Base-by-base conservation (phyloP, 352 stramenopile species). In the Globisporangium barbulae region DNA sequence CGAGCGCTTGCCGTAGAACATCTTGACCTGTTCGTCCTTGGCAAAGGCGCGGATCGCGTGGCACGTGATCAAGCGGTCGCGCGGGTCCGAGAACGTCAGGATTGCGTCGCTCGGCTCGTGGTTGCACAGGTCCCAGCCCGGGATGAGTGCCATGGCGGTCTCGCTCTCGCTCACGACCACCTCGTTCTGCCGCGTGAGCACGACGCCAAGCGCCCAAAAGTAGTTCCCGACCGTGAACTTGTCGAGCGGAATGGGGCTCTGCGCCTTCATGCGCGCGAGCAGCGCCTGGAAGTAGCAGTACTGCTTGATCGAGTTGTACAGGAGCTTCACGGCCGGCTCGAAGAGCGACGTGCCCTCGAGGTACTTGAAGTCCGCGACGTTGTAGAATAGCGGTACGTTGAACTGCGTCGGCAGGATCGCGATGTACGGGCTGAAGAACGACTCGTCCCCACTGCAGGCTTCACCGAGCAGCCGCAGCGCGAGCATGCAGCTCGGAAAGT, bases 101-200 rank as follows among this genome's bases (percentile, higher is more conserved):
- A 85, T 79, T 2, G 57, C 45, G 3, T 73, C 70, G 28, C 72
- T 73, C n/a, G 62, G 53, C 49, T 84, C 79, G 65, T 89, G 79
- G 63, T 89, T 89, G 69, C 77, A 87, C 63, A 89, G 73, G 52
- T 89, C 79, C 77, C 79, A 89, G 5, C 79, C 77, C 0, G 79
- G 79, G 49, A 89, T 87, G 44, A 89, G 70, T 39, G 75, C 79
- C 57, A 89, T 66, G 8, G 68, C 67, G 28, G 63, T 52, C 19
- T 74, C 66, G 15, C 55, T 59, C 3, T 64, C 55, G 22, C 35
- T 45, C 12, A 76, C 62, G 25, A 60, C 67, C n/a, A 83, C 70
- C 50, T 83, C 71, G 62, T 89, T 89, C 62, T 89, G 79, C 9
- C 79, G 73, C n/a, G 79, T 89, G 25, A 89, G 69, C 54, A 79